These are phyloP conservation scores for Coemansia sp. DNA, from an alignment of 192 early-diverging fungal species.

Conservation along the genomic window DNA sequence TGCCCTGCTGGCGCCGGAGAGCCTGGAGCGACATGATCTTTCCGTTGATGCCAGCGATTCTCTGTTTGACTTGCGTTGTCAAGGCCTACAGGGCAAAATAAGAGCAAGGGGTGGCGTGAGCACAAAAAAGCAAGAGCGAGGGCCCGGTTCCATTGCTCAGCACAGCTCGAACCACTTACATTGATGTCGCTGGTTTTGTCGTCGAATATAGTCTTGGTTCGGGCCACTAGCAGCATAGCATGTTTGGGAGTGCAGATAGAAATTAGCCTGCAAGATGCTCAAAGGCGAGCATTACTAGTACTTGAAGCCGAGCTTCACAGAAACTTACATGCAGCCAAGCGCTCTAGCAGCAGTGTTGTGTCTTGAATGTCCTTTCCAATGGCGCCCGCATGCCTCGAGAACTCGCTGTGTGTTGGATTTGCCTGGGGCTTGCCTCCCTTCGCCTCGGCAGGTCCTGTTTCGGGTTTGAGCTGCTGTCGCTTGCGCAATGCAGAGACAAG, in stretches of 20 bases:
- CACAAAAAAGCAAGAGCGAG: not conserved
- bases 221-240: slow-evolving; percentile 66
- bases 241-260: not conserved
- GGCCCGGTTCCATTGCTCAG: not conserved
- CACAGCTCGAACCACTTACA: slow-evolving; percentile 35
- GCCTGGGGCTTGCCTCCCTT: slow-evolving; percentile 15
- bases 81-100: slow-evolving; percentile 61
- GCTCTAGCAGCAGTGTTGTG: slow-evolving; percentile 79
- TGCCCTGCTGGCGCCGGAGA: slow-evolving; percentile 50
- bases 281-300: not conserved
- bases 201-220: slow-evolving; percentile 94
- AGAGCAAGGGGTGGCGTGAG: not conserved
- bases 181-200: slow-evolving; percentile 95
- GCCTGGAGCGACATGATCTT: slow-evolving; percentile 86
- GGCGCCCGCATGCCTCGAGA: slow-evolving; percentile 74
- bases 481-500: slow-evolving; percentile 71
- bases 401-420: slow-evolving; percentile 64
- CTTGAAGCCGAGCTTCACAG: not conserved
- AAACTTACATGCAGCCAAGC: slow-evolving; percentile 72
- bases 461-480: slow-evolving; percentile 35
- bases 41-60: slow-evolving; percentile 90
- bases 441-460: not conserved
- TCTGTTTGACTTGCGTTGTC: slow-evolving; percentile 89
- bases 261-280: not conserved
- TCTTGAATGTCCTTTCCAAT: slow-evolving; percentile 88